Evolutionary conservation across 495 filamentous ascomycete genomes (phyloP), one percentile per base, ranked within the genome.

Genomic region (Daldinia bambusicola): DNA sequence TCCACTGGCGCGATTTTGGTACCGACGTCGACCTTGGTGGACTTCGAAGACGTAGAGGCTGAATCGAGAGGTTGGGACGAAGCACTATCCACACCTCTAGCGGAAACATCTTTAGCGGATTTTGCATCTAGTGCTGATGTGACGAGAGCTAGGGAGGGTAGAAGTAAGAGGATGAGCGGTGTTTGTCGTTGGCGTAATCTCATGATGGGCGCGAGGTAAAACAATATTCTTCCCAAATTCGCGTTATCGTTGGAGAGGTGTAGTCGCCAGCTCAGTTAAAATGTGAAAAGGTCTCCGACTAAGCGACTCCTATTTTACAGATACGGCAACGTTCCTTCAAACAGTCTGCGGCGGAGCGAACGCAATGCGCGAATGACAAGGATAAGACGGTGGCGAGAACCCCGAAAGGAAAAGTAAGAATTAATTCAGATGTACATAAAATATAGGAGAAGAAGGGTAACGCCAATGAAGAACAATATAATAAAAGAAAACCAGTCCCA

Each of bases 1-100:
- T 99, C 95, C 6, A 98, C 91, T 0, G 96, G 95, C 69, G 93
- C 93, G 83, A 95, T 89, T 81, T 92, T 93, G 66, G 92, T 94
- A 55, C 92, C 92, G 69, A 84, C 66, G 5, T 81, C 83, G 57
- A 78, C 78, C 40, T 81, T 81, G 55, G 72, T 68, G 69, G 79
- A 79, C 34, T 65, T 78, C 20, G 67, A 40, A 14, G 70, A 65
- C 14, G 74, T 41, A 45, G 76, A 53, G 45, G 63, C 60, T 30
- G 76, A 74, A 61, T 76, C 79, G n/a, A 78, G 63, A 20, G 68
- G 66, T 50, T 71, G 72, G 30, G 60, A 56, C 4, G 67, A 74
- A 13, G 69, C 67, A 18, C 66, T 45, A 45, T 74, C 75, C 6
- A 16, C 26, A 13, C 45, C 61, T 3, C 58, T 18, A 32, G 56